Base-by-base conservation (phyloP, 164 flowering plant species). In the Cinnamomum chago region DNA sequence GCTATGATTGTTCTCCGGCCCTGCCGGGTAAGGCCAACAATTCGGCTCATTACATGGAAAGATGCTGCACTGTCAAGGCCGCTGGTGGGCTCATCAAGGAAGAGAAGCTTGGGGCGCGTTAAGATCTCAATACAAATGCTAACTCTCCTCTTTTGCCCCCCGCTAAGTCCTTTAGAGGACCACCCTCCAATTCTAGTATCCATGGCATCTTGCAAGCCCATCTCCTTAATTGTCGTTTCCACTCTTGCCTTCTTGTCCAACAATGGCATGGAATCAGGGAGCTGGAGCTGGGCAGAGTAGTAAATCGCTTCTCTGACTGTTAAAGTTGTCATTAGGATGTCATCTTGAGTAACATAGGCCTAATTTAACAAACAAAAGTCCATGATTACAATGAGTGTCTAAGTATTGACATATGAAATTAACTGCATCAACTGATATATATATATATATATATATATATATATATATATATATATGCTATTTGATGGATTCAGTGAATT, bases 11-110 rank as follows among this genome's bases (percentile, higher is more conserved):
- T 89, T 71, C 80, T 83, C 22, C 86, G 84, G 27, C 86, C 78
- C 50, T 78, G 79, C 58, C 72, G 68, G 13, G 82, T 73, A 4
- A 83, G 82, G 30, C 75, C 35, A 2, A 75, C 72, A 47, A 85
- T 84, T 75, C 82, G 58, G 23, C 67, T 84, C 87, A 84, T 87
- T 62, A 85, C 83, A 67, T 84, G 82, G 76, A 78, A 87, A 0
- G 97, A 85, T 0, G 93, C 88, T 3, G 91, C 96, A 64, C 93
- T 88, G 72, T 91, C 95, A 0, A 91, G 86, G 1, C 92, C 92
- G 50, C 89, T 87, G 0, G 92, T 90, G 2, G 96, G 96, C 78
- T 91, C 94, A 62, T 92, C 94, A 12, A 92, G 84, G 62, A 89
- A 88, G 24, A 87, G 85, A 72, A 85, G 85, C 71, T 77, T 82